These are phyloP conservation scores for Scolecobasidium constrictum DNA, from an alignment of 2,329 filamentous ascomycete species.

Conservation along the genomic window DNA sequence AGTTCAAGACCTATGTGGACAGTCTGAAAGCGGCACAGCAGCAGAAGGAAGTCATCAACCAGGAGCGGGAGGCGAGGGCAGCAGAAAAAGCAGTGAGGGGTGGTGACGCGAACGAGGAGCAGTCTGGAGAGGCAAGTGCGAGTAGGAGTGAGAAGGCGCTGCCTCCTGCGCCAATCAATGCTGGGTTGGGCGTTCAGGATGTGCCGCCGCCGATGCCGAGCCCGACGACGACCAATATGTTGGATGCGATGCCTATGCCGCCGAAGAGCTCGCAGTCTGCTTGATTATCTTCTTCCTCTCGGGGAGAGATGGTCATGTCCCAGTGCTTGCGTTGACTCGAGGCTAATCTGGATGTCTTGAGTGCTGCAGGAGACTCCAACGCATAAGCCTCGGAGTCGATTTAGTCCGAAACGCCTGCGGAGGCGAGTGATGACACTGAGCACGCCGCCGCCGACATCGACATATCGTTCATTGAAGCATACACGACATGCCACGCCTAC, in stretches of 20 bases:
- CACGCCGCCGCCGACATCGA: not conserved
- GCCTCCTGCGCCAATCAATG: too few relatives aligned
- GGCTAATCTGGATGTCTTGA: too few relatives aligned
- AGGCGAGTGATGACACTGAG: not conserved
- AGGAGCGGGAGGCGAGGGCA: conserved; percentile 3
- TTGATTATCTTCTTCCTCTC: too few relatives aligned
- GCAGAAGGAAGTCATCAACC: conserved; percentile 60
- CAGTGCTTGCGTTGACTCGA: too few relatives aligned
- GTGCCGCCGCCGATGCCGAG: not conserved
- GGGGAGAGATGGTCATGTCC: too few relatives aligned
- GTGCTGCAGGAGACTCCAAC: too few relatives aligned
- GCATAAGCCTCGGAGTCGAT: too few relatives aligned
- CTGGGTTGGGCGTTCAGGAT: too few relatives aligned
- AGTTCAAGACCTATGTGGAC: conserved; percentile 93
- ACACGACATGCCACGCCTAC: not conserved
- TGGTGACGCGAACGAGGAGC: not conserved
- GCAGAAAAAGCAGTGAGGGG: not conserved
- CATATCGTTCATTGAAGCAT: too few relatives aligned
- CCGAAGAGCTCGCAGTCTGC: not conserved
- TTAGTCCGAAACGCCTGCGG: not conserved
- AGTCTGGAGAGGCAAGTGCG: too few relatives aligned
- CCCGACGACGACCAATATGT: not conserved
- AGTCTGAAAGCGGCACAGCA: conserved; percentile 60
- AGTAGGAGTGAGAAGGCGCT: too few relatives aligned
- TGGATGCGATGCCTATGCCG: not conserved